These are phyloP conservation scores for Plantago ovata DNA, from an alignment of 257 asterid species.

Conservation along the genomic window DNA sequence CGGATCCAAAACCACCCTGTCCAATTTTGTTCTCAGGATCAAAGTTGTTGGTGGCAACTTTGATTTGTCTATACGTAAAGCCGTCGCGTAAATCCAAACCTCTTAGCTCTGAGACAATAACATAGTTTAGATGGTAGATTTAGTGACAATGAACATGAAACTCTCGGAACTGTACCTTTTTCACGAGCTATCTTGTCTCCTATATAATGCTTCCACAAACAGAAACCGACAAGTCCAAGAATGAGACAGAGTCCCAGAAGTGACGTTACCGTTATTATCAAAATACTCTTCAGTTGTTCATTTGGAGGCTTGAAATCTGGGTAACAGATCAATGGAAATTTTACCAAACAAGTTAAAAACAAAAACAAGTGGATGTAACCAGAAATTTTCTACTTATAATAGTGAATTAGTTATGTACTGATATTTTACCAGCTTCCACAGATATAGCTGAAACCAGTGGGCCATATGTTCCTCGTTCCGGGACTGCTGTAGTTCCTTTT, in stretches of 20 bases:
- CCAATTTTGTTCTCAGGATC: constrained; percentile 50
- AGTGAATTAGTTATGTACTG: not conserved
- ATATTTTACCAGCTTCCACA: constrained; percentile 35
- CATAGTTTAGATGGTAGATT: constrained; percentile 7
- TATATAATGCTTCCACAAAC: constrained; percentile 35
- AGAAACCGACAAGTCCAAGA: constrained; percentile 24
- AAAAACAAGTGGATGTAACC: not conserved
- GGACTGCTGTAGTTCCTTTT: constrained; percentile 49
- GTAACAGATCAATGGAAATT: not conserved
- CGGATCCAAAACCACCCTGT: constrained; percentile 68
- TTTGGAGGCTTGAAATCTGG: constrained; percentile 49
- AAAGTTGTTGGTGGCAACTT: constrained; percentile 54
- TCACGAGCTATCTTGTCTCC: constrained; percentile 40
- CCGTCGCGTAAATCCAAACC: constrained; percentile 52
- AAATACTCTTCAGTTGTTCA: constrained; percentile 31
- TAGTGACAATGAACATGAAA: not conserved
- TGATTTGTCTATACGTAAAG: constrained; percentile 50
- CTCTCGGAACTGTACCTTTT: constrained; percentile 43
- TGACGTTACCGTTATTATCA: constrained; percentile 33
- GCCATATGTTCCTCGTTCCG: constrained; percentile 44
- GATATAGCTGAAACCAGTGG: constrained; percentile 61
- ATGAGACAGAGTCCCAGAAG: constrained; percentile 23
- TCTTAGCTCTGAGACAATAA: constrained; percentile 39
- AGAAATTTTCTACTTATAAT: not conserved
- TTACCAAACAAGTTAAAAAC: not conserved